Evolutionary conservation across 495 filamentous ascomycete species (phyloP).

Genomic region (Jackrogersella minutella): DNA sequence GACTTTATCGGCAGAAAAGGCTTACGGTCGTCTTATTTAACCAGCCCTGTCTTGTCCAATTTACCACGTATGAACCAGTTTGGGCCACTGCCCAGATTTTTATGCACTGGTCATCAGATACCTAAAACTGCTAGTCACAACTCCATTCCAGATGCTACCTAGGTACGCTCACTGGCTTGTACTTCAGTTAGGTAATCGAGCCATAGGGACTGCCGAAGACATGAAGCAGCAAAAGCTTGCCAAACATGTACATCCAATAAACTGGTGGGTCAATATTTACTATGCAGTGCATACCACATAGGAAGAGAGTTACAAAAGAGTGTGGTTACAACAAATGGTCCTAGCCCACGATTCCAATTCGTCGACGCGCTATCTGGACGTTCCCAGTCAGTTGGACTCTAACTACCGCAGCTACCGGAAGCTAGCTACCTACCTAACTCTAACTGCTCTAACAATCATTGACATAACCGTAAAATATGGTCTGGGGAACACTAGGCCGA

Average conservation of each 20-base stretch:
- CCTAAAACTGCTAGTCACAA: constrained; percentile 18
- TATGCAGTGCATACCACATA: not conserved
- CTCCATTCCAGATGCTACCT: constrained; percentile 16
- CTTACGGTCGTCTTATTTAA: constrained; percentile 30
- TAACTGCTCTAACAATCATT: no score
- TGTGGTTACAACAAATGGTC: constrained; percentile 25
- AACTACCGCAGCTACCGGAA: constrained; percentile 7
- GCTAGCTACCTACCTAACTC: no score
- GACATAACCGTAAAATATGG: not conserved
- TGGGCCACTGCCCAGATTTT: constrained; percentile 23
- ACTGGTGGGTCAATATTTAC: constrained; percentile 1
- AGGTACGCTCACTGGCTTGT: no score
- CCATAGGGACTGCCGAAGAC: constrained; percentile 26
- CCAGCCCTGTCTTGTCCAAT: constrained; percentile 34
- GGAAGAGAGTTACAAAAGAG: no score
- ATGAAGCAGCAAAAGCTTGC: not conserved
- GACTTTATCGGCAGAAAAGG: constrained; percentile 34
- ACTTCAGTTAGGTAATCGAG: constrained; percentile 21
- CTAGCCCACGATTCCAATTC: constrained; percentile 19
- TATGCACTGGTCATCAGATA: constrained; percentile 28
- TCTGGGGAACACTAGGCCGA: constrained; percentile 34
- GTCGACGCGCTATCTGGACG: not conserved
- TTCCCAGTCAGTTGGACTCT: constrained; percentile 12
- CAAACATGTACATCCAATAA: not conserved
- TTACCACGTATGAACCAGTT: constrained; percentile 29